Evolutionary conservation across 176 grass and related monocot genomes (phyloP).

Genomic region (Echinochloa phyllopogon): DNA sequence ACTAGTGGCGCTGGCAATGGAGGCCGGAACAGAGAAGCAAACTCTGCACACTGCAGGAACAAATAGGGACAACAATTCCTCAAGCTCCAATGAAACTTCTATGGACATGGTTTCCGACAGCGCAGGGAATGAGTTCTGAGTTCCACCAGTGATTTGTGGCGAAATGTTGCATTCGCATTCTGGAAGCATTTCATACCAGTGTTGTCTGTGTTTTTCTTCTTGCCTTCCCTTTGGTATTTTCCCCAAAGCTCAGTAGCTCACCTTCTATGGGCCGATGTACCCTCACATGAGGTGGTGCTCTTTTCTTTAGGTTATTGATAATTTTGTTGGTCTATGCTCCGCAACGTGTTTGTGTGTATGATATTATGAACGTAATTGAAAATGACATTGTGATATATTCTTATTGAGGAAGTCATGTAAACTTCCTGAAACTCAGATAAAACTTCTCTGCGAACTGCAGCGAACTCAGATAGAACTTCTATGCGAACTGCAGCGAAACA

Average conservation of each 20-base stretch:
- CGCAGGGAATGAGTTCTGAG: slow-evolving; percentile 42
- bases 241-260: slow-evolving; percentile 22
- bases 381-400: slow-evolving; percentile 34
- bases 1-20: slow-evolving; percentile 63
- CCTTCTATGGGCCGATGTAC: not conserved
- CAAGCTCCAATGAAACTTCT: slow-evolving; percentile 71
- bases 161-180: slow-evolving; percentile 29
- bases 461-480: not conserved
- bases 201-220: not conserved
- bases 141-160: slow-evolving; percentile 15
- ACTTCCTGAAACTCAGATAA: not conserved
- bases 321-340: slow-evolving; percentile 12
- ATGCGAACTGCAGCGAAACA: not conserved
- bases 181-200: slow-evolving; percentile 13
- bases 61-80: slow-evolving; percentile 58
- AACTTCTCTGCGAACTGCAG: not conserved
- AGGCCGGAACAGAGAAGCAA: slow-evolving; percentile 56
- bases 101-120: slow-evolving; percentile 90
- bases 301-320: slow-evolving; percentile 22
- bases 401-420: not conserved
- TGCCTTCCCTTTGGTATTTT: not conserved
- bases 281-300: slow-evolving; percentile 16
- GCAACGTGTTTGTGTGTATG: slow-evolving; percentile 12
- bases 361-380: slow-evolving; percentile 48
- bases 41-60: slow-evolving; percentile 34